phyloP scores from a whole-genome alignment of 768 basidiomycete species.

The Tricholoma sp. region DNA sequence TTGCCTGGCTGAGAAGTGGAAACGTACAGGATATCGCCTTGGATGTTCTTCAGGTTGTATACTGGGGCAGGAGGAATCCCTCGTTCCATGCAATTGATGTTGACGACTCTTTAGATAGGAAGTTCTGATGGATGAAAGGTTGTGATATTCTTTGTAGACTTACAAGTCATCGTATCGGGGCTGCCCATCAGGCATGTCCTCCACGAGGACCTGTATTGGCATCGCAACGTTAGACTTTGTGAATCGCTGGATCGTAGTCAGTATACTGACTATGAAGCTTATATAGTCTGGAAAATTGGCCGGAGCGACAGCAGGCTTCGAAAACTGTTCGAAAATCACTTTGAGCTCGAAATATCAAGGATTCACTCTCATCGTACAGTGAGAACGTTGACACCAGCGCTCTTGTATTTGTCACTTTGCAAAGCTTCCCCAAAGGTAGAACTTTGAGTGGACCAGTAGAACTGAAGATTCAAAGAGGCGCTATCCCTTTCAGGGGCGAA shows the following conservation, averaged over 20 bases:
- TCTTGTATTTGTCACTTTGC: conserved; percentile 6
- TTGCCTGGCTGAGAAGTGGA: not conserved
- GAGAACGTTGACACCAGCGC: conserved; percentile 8
- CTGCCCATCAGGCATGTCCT: conserved; percentile 3
- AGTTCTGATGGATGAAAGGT: not conserved
- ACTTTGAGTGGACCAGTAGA: conserved; percentile 5
- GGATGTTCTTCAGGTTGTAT: conserved; percentile 11
- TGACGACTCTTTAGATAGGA: conserved; percentile 1
- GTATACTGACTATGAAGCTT: conserved; percentile 7
- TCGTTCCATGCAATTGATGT: conserved; percentile 5
- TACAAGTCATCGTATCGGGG: conserved; percentile 12
- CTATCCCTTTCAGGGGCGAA: conserved; percentile 5
- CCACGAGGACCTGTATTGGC: conserved; percentile 4
- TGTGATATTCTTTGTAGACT: not conserved
- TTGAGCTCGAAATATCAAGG: not conserved
- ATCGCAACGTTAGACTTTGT: not conserved
- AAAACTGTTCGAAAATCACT: not conserved
- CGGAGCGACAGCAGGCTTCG: conserved; percentile 6
- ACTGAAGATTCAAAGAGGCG: conserved; percentile 3
- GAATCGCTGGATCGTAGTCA: not conserved
- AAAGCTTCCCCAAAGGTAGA: conserved; percentile 1
- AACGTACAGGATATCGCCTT: conserved; percentile 14
- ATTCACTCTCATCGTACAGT: conserved; percentile 2
- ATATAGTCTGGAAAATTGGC: conserved; percentile 13
- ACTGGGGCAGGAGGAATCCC: not conserved